Percentiles rank a stretch among this genome's conserved stretches.
phyloP scores from a whole-genome alignment of 169 alveolate species.

The Plasmodium coatneyi region DNA sequence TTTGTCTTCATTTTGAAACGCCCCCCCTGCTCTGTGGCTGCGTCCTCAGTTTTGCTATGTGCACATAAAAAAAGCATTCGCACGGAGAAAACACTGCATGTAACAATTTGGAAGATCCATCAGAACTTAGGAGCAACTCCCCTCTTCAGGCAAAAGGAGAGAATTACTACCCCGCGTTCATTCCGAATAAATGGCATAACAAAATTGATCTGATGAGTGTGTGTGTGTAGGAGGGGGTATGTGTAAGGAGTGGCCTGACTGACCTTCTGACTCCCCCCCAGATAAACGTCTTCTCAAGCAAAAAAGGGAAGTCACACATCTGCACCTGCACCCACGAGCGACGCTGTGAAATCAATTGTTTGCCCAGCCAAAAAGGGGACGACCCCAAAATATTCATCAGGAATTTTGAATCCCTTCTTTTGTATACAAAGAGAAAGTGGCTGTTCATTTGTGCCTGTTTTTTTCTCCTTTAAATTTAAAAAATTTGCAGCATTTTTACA shows the following conservation, averaged over 20 bases:
- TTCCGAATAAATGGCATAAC: not conserved
- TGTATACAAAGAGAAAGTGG: constrained; percentile 12
- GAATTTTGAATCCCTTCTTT: constrained; percentile 22
- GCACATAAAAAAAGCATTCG: not conserved
- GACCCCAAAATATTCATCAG: constrained; percentile 74
- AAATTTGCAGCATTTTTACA: constrained; percentile 80
- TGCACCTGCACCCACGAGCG: constrained; percentile 17
- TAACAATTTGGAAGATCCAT: not conserved
- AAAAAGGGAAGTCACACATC: not conserved
- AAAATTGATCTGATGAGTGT: not conserved
- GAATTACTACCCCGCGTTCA: not conserved
- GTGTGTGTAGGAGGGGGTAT: not conserved
- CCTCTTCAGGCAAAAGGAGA: not conserved
- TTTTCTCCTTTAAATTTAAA: constrained; percentile 77
- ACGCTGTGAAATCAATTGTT: constrained; percentile 47
- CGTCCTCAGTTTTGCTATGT: not conserved
- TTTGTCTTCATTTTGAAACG: not conserved
- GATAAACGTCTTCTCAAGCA: not conserved
- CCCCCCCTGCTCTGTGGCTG: not conserved
- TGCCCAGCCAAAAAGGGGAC: constrained; percentile 83
- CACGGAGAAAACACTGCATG: not conserved
- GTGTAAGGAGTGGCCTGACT: not conserved
- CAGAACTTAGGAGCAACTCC: not conserved
- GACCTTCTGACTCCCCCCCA: not conserved
- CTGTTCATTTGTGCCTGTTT: constrained; percentile 3